Conservation (phyloP, 169 alveolate genomes). For the Perkinsus chesapeaki region DNA sequence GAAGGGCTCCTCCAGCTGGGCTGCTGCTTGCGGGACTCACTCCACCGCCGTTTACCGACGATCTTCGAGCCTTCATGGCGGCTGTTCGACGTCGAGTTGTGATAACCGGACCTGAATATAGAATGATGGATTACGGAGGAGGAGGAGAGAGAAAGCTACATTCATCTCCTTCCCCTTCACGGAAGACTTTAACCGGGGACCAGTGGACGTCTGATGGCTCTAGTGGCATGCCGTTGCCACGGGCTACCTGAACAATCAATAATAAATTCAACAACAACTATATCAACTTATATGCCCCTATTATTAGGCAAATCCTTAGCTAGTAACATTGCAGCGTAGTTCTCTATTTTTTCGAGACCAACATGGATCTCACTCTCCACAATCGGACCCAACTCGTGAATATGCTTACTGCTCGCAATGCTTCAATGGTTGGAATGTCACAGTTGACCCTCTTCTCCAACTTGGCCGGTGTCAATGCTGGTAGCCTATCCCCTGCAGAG, state of each 20-base stretch:
- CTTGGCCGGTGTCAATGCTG: background rate
- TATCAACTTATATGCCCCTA: too few relatives aligned
- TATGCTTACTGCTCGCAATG: background rate
- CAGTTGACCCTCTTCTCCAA: background rate
- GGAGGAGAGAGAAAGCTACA: background rate
- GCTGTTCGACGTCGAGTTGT: background rate
- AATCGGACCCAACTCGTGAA: background rate
- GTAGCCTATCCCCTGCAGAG: background rate
- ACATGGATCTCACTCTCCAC: too few relatives aligned
- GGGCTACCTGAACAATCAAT: background rate
- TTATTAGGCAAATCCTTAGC: too few relatives aligned
- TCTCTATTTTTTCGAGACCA: too few relatives aligned
- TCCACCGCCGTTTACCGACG: too few relatives aligned
- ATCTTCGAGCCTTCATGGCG: background rate
- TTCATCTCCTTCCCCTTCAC: background rate
- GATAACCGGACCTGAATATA: background rate
- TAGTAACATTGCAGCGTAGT: too few relatives aligned
- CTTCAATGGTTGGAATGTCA: background rate
- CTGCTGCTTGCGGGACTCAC: background rate
- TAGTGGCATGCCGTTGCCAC: background rate
- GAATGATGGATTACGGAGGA: background rate
- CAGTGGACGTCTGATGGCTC: background rate
- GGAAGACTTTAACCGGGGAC: background rate
- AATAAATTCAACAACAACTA: too few relatives aligned
- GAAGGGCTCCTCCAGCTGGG: background rate